A percentile compares a stretch with the other conserved stretches of the same genome.
Evolutionary conservation across 2,329 filamentous ascomycete species (phyloP).

Genomic region (Achaetomium macrosporum): DNA sequence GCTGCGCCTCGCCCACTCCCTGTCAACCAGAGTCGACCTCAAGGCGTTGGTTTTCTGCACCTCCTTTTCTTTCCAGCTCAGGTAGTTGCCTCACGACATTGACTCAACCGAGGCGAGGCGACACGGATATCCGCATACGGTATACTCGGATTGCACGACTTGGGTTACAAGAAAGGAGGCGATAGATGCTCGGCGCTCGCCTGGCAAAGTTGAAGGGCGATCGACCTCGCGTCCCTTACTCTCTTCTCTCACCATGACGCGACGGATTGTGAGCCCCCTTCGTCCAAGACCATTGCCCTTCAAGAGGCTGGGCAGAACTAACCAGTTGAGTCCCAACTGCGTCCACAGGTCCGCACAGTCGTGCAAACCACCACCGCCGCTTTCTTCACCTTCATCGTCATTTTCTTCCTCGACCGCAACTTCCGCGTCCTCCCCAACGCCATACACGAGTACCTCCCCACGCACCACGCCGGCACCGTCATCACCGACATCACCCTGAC

Average conservation of each 20-base stretch:
- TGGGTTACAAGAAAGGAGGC: not conserved
- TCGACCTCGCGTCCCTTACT: slow-evolving; percentile 3
- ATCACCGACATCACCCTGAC: slow-evolving; percentile 79
- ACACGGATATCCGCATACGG: not conserved
- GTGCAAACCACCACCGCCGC: slow-evolving; percentile 67
- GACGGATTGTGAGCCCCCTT: slow-evolving; percentile 27
- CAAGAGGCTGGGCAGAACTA: not conserved
- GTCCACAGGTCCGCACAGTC: slow-evolving; percentile 56
- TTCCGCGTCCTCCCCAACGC: slow-evolving; percentile 80
- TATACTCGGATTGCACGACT: not conserved
- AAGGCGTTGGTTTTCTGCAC: not conserved
- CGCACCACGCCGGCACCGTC: slow-evolving; percentile 76
- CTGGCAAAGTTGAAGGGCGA: not conserved
- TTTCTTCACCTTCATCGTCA: slow-evolving; percentile 60
- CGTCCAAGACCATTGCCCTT: not conserved
- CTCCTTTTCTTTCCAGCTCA: not conserved
- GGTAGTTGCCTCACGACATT: not conserved
- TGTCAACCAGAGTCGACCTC: slow-evolving; percentile 6
- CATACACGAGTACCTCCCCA: slow-evolving; percentile 81
- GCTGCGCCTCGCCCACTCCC: slow-evolving; percentile 9
- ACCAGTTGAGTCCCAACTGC: not conserved
- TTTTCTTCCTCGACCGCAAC: slow-evolving; percentile 80
- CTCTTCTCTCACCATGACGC: slow-evolving; percentile 23
- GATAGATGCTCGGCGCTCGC: slow-evolving; percentile 13
- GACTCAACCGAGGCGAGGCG: not conserved